Evolutionary conservation across 1,284 basidiomycete genomes (phyloP).

Genomic region (Cronartium ribicola): DNA sequence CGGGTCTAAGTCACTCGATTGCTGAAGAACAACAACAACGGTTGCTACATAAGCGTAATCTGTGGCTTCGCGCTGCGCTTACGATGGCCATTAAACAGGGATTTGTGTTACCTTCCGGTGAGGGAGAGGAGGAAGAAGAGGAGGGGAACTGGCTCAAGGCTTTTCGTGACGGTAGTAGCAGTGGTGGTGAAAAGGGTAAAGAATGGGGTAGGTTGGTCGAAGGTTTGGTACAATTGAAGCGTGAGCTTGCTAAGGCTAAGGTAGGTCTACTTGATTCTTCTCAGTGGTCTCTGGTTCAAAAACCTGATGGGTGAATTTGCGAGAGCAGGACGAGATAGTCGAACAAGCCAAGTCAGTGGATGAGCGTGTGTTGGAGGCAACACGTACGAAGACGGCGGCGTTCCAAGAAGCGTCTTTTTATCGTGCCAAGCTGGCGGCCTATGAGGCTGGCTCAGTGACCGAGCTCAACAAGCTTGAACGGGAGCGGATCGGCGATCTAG

Average conservation of each 20-base stretch:
- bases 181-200: conserved; percentile 39
- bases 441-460: conserved; percentile 66
- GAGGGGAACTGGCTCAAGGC: conserved; percentile 42
- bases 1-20: conserved; percentile 43
- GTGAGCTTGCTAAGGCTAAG: conserved; percentile 45
- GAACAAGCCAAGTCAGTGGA: conserved; percentile 72
- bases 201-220: conserved; percentile 53
- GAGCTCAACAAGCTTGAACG: conserved; percentile 66
- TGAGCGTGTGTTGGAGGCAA: conserved; percentile 72
- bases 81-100: conserved; percentile 73
- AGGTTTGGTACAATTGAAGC: conserved; percentile 47
- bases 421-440: conserved; percentile 82
- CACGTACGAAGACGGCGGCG: conserved; percentile 71
- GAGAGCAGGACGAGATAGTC: conserved; percentile 62
- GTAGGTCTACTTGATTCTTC: conserved; percentile 53
- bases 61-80: conserved; percentile 80
- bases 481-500: conserved; percentile 73
- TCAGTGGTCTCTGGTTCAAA: neutral
- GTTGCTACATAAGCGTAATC: conserved; percentile 68
- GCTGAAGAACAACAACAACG: conserved; percentile 62
- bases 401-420: conserved; percentile 94
- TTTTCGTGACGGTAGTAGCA: conserved; percentile 21
- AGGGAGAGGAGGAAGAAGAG: conserved; percentile 45
- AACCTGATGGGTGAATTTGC: conserved; percentile 27
- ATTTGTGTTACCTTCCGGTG: conserved; percentile 64